A percentile compares a stretch with the other conserved stretches of the same genome.
These are phyloP conservation scores for Taphrina pruni DNA, from an alignment of 1,139 yeast species.

Conservation along the genomic window DNA sequence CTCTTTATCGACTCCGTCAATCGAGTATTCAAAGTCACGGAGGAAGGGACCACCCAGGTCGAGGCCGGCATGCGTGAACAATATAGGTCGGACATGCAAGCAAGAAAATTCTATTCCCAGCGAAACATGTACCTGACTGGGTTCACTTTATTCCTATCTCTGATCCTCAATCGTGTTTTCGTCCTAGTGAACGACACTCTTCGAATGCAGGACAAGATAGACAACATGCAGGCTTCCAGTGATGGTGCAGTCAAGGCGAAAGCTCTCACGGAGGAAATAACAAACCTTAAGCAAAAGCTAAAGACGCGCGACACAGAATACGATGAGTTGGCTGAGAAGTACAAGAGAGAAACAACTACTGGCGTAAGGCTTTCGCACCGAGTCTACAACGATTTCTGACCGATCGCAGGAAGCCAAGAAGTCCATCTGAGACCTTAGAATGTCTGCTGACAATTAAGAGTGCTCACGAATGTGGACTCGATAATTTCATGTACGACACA, in stretches of 20 bases:
- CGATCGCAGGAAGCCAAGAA: conserved; percentile 5
- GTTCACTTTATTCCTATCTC: conserved; percentile 85
- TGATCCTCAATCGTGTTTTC: conserved; percentile 86
- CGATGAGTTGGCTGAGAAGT: conserved; percentile 67
- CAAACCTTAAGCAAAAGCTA: conserved; percentile 62
- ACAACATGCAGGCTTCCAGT: conserved; percentile 46
- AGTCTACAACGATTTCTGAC: not conserved
- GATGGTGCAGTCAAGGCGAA: conserved; percentile 50
- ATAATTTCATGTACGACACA: not conserved
- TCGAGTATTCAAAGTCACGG: conserved; percentile 73
- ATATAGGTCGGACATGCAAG: conserved; percentile 80
- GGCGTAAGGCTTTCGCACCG: conserved; percentile 12
- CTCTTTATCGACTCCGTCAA: conserved; percentile 88
- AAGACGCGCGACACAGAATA: conserved; percentile 61
- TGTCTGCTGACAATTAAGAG: too few species aligned
- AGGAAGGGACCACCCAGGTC: conserved; percentile 55
- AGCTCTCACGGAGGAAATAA: conserved; percentile 51
- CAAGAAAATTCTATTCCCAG: conserved; percentile 92
- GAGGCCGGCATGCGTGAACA: conserved; percentile 47
- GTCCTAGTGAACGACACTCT: conserved; percentile 77
- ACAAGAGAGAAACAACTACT: conserved; percentile 53
- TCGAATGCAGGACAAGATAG: conserved; percentile 60
- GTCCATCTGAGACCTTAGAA: not conserved
- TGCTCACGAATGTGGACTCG: not conserved
- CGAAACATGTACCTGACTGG: conserved; percentile 97